phyloP scores from a whole-genome alignment of 345 rosid genomes.

The Lepidium africanum region DNA sequence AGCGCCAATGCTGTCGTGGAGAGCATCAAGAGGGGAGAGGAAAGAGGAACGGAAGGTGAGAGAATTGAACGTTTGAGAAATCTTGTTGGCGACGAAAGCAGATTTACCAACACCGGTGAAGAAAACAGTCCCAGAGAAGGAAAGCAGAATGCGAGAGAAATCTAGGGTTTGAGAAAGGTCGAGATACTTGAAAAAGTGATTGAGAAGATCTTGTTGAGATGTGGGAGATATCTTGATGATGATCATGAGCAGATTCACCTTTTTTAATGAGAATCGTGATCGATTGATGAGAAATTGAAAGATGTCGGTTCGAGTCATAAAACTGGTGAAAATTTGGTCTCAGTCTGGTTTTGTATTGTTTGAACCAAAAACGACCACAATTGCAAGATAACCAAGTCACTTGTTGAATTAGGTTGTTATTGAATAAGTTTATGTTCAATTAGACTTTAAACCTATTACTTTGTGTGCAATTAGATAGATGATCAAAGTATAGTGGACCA shows the following conservation, averaged over 20 bases:
- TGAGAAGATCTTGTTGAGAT: constrained; percentile 85
- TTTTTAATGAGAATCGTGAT: neutral
- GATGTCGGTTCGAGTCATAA: too few relatives aligned
- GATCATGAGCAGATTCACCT: constrained; percentile 7
- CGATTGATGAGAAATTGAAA: too few relatives aligned
- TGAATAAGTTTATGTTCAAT: too few relatives aligned
- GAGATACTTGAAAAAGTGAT: constrained; percentile 82
- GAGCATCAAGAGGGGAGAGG: constrained; percentile 86
- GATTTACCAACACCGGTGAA: constrained; percentile 97
- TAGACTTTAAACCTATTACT: too few relatives aligned
- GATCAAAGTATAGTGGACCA: too few relatives aligned
- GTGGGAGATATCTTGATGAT: constrained; percentile 37
- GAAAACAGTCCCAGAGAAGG: constrained; percentile 56
- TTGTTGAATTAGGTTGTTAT: too few relatives aligned
- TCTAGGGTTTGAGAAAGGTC: constrained; percentile 58
- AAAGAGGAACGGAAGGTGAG: constrained; percentile 67
- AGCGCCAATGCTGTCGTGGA: constrained; percentile 89
- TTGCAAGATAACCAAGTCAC: too few relatives aligned
- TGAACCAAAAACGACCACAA: too few relatives aligned
- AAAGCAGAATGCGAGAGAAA: constrained; percentile 68
- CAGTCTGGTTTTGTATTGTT: too few relatives aligned
- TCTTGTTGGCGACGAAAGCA: constrained; percentile 89
- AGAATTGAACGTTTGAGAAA: constrained; percentile 85
- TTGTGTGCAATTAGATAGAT: too few relatives aligned
- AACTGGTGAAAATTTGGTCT: too few relatives aligned